These are phyloP conservation scores for Ephemerocybe angulata DNA, from an alignment of 768 basidiomycete species.

Conservation along the genomic window DNA sequence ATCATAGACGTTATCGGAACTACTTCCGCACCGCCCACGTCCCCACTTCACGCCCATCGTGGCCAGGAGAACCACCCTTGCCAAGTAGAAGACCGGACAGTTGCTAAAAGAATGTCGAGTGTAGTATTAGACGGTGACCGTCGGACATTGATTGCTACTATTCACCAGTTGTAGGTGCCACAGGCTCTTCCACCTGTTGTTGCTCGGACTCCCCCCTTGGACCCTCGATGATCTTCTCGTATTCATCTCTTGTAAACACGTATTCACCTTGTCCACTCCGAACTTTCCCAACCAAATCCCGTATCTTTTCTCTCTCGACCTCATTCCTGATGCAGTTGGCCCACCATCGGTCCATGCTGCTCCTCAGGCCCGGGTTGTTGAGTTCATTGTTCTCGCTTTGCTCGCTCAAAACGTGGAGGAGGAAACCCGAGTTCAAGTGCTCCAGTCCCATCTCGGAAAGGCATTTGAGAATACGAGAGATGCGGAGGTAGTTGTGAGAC, in stretches of 20 bases:
- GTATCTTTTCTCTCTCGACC: slow-evolving; percentile 55
- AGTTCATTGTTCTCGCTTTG: slow-evolving; percentile 59
- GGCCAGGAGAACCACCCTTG: background rate
- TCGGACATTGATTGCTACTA: slow-evolving; percentile 3
- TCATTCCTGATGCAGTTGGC: slow-evolving; percentile 65
- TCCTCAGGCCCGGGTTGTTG: slow-evolving; percentile 40
- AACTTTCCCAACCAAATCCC: slow-evolving; percentile 45
- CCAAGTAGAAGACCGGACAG: background rate
- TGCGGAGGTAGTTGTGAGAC: slow-evolving; percentile 72
- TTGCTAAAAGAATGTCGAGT: background rate
- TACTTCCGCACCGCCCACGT: background rate
- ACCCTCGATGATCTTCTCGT: slow-evolving; percentile 45
- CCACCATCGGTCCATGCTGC: slow-evolving; percentile 80
- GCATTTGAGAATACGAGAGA: slow-evolving; percentile 74
- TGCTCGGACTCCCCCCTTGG: slow-evolving; percentile 26
- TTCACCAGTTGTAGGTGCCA: slow-evolving; percentile 1
- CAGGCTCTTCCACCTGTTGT: slow-evolving; percentile 7
- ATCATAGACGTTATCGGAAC: too few relatives aligned
- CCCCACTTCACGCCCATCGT: background rate
- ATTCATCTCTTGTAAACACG: slow-evolving; percentile 56
- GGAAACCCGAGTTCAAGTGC: slow-evolving; percentile 58
- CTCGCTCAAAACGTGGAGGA: slow-evolving; percentile 66
- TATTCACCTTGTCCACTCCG: slow-evolving; percentile 37
- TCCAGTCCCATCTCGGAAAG: slow-evolving; percentile 69
- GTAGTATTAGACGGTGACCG: slow-evolving; percentile 1